Conservation (phyloP, 306 rosid species). For the Medicago lupulina region DNA sequence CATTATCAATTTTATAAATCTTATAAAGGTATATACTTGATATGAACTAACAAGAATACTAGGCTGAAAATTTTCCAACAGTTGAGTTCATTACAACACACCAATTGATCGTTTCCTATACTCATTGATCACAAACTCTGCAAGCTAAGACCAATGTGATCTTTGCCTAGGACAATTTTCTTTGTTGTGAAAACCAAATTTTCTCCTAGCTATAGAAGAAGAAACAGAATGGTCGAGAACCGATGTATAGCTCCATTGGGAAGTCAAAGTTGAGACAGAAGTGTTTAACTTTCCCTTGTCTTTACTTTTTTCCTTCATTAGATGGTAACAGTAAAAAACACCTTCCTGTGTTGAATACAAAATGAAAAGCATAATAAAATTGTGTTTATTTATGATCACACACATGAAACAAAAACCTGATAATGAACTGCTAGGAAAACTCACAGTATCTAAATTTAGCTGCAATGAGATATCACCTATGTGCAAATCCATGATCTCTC, state of each 20-base stretch:
- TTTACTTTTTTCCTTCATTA: conserved; percentile 3
- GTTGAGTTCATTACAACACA: background rate
- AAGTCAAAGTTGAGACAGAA: background rate
- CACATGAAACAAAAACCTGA: background rate
- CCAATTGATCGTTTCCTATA: background rate
- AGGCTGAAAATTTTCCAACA: background rate
- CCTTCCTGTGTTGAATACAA: background rate
- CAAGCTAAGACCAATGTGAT: background rate
- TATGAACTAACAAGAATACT: too few relatives aligned
- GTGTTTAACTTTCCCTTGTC: background rate
- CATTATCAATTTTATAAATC: background rate
- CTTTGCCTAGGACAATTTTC: background rate
- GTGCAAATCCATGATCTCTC: background rate
- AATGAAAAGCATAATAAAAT: background rate
- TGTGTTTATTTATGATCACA: background rate
- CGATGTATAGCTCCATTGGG: conserved; percentile 4
- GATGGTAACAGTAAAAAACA: background rate
- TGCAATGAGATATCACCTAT: background rate
- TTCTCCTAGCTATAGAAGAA: conserved; percentile 1
- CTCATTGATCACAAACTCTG: background rate
- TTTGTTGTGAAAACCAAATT: conserved; percentile 8
- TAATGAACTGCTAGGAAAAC: background rate
- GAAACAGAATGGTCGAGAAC: conserved; percentile 2
- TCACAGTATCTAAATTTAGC: background rate
- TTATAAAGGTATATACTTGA: background rate